Evolutionary conservation across 441 rosid species (phyloP).

Genomic region (Bocquillonia castaneifolia): DNA sequence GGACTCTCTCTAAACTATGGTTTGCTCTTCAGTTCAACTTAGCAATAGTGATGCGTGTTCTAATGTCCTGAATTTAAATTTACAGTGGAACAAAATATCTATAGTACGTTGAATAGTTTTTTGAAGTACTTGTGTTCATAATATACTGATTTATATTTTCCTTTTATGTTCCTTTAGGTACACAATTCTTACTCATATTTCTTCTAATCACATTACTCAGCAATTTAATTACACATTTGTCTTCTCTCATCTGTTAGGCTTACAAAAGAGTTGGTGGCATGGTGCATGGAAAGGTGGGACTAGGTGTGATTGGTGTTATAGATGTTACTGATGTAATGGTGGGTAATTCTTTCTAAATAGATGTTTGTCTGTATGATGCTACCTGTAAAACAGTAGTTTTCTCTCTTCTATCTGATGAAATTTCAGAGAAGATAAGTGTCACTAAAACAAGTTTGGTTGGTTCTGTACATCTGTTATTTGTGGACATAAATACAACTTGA

Average conservation of each 20-base stretch:
- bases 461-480: no score
- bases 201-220: neutral
- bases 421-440: neutral
- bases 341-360: constrained; percentile 3
- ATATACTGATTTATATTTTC: neutral
- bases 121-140: neutral
- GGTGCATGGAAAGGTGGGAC: constrained; percentile 33
- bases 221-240: neutral
- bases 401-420: neutral
- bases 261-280: constrained; percentile 41
- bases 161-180: neutral
- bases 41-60: neutral
- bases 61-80: neutral
- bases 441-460: neutral
- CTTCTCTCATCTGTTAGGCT: constrained; percentile 23
- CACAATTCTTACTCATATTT: neutral
- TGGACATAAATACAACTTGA: no score
- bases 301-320: constrained; percentile 36
- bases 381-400: neutral
- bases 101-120: no score
- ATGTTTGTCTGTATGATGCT: neutral
- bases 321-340: constrained; percentile 41
- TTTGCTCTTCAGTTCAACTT: no score
- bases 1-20: no score
- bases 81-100: no score